Base-by-base conservation (phyloP, 495 filamentous ascomycete species). In the Baudoinia panamericana region DNA sequence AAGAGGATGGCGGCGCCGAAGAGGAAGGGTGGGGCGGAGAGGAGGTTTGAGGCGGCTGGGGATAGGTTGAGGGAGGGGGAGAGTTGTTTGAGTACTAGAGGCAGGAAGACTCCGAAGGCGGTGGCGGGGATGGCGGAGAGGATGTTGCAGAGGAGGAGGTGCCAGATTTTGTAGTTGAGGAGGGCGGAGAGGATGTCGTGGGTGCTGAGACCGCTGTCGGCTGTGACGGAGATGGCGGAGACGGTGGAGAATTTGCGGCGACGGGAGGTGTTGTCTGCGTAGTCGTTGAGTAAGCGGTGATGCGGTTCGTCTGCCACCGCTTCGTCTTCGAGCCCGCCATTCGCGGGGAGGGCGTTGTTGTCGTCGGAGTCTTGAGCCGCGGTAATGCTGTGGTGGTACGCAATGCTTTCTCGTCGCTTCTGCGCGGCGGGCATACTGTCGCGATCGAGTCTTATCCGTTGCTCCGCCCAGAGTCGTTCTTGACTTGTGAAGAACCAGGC, bases 41-140 rank as follows among this genome's bases (percentile, higher is more conserved):
- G 63, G 30, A 76, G 60, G 39, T 74, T 76, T 8, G 71, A 65
- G 0, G 57, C 56, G 2, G 69, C 58, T 1, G 67, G 47, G 6
- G 59, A 53, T 46, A 51, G 43, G 28, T 51, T 28, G 16, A 51
- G 38, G 0, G 56, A 37, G 18, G 34, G 42, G 9, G 41, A 42
- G 31, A 51, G 41, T 34, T 44, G 26, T 28, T 53, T 55, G 9
- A 66, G 49, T 4, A 76, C 66, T 8, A 76, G 53, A 2, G 73
- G 72, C 21, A 76, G 54, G 57, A 76, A 76, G 26, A 76, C 58
- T 5, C 56, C 52, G 41, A 76, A 75, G 21, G 69, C 72, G 5
- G 58, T 64, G 8, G 56, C 56, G 2, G 72, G 71, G 20, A 76
- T 59, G 17, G 67, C 57, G 23, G 69, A 68, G 43, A 63, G 61